phyloP scores from a whole-genome alignment of 805 yeast genomes.

The Naumovozyma dairenensis region DNA sequence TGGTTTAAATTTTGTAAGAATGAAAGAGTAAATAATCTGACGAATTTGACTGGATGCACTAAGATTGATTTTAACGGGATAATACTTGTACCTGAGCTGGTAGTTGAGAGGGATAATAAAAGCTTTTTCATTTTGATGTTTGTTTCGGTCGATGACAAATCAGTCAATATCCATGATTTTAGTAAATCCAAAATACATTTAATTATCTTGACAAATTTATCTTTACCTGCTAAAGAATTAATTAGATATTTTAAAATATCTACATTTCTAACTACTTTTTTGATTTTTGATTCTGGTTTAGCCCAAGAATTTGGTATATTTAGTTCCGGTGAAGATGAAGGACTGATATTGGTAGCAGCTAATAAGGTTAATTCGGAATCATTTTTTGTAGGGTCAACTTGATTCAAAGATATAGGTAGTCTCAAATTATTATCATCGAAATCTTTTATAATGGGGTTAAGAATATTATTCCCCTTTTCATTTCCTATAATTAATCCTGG shows the following conservation, averaged over 20 bases:
- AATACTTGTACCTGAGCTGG: too few species aligned
- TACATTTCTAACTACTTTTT: slow-evolving; percentile 15
- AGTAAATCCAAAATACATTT: slow-evolving; percentile 50
- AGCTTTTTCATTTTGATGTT: neutral
- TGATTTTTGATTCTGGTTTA: too few species aligned
- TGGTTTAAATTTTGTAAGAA: slow-evolving; percentile 12
- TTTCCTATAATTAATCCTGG: too few species aligned
- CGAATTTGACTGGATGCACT: slow-evolving; percentile 12
- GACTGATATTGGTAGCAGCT: too few species aligned
- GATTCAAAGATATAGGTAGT: too few species aligned
- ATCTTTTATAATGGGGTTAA: too few species aligned
- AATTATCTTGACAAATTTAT: slow-evolving; percentile 54
- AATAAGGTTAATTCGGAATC: too few species aligned
- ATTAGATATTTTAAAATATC: slow-evolving; percentile 45
- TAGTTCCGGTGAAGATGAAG: too few species aligned
- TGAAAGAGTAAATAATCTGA: slow-evolving; percentile 10
- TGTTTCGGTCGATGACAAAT: neutral
- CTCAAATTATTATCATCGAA: too few species aligned
- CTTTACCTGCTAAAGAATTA: slow-evolving; percentile 56
- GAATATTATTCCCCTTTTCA: too few species aligned
- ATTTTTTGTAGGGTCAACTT: too few species aligned
- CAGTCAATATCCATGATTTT: slow-evolving; percentile 17
- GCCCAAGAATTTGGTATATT: too few species aligned
- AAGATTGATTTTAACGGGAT: slow-evolving; percentile 4
- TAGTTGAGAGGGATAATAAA: neutral